Conservation (phyloP, 2,329 filamentous ascomycete species). For the Pseudocercospora crystallina region DNA sequence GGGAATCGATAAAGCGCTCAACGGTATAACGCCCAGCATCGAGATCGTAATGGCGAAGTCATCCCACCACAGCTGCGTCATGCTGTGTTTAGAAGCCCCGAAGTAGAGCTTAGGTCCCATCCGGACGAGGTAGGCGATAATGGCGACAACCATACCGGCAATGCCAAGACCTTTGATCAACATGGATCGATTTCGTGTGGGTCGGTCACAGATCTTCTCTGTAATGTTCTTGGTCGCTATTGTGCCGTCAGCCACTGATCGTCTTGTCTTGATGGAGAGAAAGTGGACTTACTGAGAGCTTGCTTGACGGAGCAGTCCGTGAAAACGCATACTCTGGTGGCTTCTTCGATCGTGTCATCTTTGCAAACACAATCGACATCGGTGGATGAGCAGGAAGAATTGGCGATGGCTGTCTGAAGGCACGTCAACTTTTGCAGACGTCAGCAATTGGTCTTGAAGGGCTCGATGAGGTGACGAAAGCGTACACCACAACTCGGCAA, state of each 20-base stretch:
- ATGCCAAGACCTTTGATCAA: neutral
- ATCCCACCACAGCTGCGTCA: constrained; percentile 11
- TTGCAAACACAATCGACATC: constrained; percentile 9
- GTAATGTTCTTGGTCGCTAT: constrained; percentile 16
- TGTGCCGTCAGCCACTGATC: too few species aligned
- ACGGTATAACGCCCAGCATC: constrained; percentile 7
- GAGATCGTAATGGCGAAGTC: constrained; percentile 18
- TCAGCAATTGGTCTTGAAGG: neutral
- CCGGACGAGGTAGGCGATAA: constrained; percentile 1
- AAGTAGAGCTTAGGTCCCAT: constrained; percentile 3
- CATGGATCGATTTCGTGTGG: constrained; percentile 2
- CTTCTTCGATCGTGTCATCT: constrained; percentile 6
- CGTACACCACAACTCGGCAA: constrained; percentile 4
- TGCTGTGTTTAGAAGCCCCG: too few species aligned
- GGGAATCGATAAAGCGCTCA: neutral
- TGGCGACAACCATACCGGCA: neutral
- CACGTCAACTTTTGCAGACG: constrained; percentile 1
- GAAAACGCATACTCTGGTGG: neutral
- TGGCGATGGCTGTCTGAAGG: constrained; percentile 1
- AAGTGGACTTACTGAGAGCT: constrained; percentile 1
- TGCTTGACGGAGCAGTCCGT: constrained; percentile 11
- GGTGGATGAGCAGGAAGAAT: constrained; percentile 5
- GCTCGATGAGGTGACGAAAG: neutral
- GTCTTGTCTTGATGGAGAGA: too few species aligned
- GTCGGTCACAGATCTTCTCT: constrained; percentile 8